Conservation (phyloP, 2,329 filamentous ascomycete genomes). For the Diaporthe ilicicola region DNA sequence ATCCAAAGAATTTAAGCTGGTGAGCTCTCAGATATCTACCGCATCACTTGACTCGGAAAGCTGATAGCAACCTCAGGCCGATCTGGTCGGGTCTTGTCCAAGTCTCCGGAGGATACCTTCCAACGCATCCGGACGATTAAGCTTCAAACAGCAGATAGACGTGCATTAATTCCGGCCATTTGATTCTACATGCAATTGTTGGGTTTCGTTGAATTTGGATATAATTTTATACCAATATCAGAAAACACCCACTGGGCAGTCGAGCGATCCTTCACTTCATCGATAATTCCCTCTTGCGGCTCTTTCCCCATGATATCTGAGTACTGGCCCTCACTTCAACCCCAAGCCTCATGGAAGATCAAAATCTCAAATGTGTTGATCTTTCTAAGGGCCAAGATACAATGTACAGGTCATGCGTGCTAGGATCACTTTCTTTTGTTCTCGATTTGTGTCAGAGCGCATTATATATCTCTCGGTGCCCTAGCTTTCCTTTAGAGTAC, state of each 20-base stretch:
- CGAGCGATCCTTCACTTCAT: not conserved
- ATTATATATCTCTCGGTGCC: no score
- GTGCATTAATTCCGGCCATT: not conserved
- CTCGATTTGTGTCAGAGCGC: no score
- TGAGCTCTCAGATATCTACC: not conserved
- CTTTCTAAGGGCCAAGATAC: no score
- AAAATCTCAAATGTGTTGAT: no score
- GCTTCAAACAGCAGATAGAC: not conserved
- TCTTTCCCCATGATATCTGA: not conserved
- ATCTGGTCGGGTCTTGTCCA: not conserved
- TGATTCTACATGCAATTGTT: no score
- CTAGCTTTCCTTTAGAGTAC: no score
- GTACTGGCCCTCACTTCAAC: not conserved
- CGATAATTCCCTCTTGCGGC: no score
- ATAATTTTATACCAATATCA: not conserved
- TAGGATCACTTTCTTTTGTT: no score
- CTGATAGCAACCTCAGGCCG: not conserved
- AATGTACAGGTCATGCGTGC: no score
- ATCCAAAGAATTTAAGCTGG: constrained; percentile 13
- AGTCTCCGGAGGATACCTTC: constrained; percentile 8
- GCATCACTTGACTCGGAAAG: no score
- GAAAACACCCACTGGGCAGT: not conserved
- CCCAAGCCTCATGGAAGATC: not conserved
- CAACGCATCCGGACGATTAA: not conserved
- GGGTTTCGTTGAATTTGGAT: no score